phyloP scores from a whole-genome alignment of 768 basidiomycete genomes.

The Boletus reticuloceps region DNA sequence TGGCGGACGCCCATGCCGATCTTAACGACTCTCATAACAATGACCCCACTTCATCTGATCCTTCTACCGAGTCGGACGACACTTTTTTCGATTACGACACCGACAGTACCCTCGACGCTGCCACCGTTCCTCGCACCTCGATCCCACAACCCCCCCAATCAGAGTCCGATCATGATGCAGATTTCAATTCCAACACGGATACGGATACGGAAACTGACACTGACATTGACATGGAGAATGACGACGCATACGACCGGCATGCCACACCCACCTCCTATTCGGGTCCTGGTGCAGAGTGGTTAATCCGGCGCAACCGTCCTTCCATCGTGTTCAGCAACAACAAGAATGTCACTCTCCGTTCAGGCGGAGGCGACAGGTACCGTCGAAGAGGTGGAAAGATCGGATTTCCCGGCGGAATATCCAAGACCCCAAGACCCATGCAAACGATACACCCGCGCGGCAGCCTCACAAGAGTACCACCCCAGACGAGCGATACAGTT shows the following conservation, averaged over 20 bases:
- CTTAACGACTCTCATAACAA: not conserved
- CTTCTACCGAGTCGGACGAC: slow-evolving; percentile 2
- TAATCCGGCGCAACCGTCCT: slow-evolving; percentile 20
- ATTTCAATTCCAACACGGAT: slow-evolving; percentile 8
- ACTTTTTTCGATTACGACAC: slow-evolving; percentile 21
- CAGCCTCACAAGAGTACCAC: not conserved
- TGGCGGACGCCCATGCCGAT: slow-evolving; percentile 18
- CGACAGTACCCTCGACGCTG: slow-evolving; percentile 17
- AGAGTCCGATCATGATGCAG: slow-evolving; percentile 8
- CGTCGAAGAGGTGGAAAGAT: slow-evolving; percentile 11
- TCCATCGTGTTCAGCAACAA: slow-evolving; percentile 14
- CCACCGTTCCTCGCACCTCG: not conserved
- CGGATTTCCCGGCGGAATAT: not conserved
- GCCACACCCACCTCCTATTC: slow-evolving; percentile 1
- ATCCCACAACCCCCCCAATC: not conserved
- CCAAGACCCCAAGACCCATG: slow-evolving; percentile 14
- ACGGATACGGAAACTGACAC: slow-evolving; percentile 14
- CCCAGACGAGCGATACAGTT: not conserved
- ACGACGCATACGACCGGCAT: slow-evolving; percentile 15
- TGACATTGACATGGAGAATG: slow-evolving; percentile 19
- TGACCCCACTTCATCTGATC: not conserved
- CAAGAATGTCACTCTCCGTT: not conserved
- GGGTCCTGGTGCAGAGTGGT: slow-evolving; percentile 14
- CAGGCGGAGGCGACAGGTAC: not conserved
- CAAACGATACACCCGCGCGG: slow-evolving; percentile 8